Conservation (phyloP, 1,139 yeast species). For the Geotrichum bryndzae region DNA sequence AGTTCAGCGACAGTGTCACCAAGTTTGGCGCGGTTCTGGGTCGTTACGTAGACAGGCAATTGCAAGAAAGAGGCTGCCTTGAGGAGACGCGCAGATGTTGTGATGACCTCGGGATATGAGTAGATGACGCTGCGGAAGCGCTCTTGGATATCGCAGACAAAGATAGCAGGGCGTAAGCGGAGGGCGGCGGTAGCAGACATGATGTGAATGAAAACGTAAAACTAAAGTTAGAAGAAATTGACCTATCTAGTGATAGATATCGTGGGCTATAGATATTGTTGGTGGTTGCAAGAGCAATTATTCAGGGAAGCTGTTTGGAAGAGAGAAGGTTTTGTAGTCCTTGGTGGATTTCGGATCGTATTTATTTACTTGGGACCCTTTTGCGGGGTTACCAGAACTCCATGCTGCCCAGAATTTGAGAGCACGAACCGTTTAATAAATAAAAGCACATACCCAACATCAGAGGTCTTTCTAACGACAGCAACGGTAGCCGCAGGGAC, state of each 20-base stretch:
- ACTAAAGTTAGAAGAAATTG: background rate
- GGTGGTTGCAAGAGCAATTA: too few relatives aligned
- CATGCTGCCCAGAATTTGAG: background rate
- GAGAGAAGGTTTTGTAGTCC: background rate
- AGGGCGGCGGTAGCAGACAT: background rate
- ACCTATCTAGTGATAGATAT: too few relatives aligned
- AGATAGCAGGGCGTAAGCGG: slow-evolving; percentile 26
- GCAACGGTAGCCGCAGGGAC: background rate
- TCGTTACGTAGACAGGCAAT: slow-evolving; percentile 29
- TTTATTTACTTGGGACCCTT: background rate
- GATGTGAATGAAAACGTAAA: background rate
- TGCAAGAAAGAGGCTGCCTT: slow-evolving; percentile 24
- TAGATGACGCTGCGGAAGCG: slow-evolving; percentile 24
- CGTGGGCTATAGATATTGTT: too few relatives aligned
- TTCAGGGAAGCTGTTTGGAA: background rate
- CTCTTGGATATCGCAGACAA: slow-evolving; percentile 28
- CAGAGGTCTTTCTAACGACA: background rate
- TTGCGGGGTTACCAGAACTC: background rate
- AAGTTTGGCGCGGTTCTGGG: slow-evolving; percentile 26
- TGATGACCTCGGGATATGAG: slow-evolving; percentile 24
- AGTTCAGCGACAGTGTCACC: slow-evolving; percentile 29
- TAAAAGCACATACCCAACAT: background rate
- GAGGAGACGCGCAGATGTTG: slow-evolving; percentile 23
- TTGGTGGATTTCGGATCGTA: background rate
- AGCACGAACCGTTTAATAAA: background rate